A percentile compares a stretch with the other conserved stretches of the same genome.
Evolutionary conservation across 2,329 filamentous ascomycete species (phyloP).

Genomic region (Thelonectria olida): DNA sequence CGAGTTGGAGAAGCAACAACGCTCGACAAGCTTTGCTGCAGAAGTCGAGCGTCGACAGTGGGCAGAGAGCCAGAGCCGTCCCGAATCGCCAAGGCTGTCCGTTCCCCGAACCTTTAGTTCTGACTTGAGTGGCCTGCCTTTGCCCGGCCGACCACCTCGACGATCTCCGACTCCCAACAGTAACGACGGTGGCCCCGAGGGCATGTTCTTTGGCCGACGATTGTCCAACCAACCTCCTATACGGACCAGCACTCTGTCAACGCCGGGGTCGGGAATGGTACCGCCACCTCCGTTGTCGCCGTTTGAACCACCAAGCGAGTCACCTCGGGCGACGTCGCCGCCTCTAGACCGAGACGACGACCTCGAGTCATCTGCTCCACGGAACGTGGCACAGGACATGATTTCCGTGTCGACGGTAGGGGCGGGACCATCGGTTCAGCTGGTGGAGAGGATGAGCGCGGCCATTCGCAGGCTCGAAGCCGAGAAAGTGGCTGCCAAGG

Average conservation of each 20-base stretch:
- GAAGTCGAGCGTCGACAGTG: conserved; percentile 58
- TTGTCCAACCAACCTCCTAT: conserved; percentile 58
- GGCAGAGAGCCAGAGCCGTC: conserved; percentile 61
- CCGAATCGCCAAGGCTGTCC: conserved; percentile 63
- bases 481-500: conserved; percentile 88
- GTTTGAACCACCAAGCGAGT: conserved; percentile 52
- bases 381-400: conserved; percentile 81
- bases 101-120: conserved; percentile 63
- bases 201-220: conserved; percentile 54
- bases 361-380: conserved; percentile 65
- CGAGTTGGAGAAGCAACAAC: conserved; percentile 61
- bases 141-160: conserved; percentile 45
- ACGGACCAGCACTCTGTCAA: conserved; percentile 52
- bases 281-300: conserved; percentile 56
- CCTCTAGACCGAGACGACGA: conserved; percentile 61
- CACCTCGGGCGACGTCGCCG: conserved; percentile 50
- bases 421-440: conserved; percentile 90
- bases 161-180: conserved; percentile 52
- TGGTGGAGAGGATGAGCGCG: conserved; percentile 95
- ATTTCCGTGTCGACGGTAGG: conserved; percentile 89
- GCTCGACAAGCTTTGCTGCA: conserved; percentile 42
- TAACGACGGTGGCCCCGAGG: conserved; percentile 49
- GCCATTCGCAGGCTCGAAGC: conserved; percentile 90
- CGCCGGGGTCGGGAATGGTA: conserved; percentile 45
- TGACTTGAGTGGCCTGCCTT: conserved; percentile 59